Base-by-base conservation (phyloP, 1,139 yeast species). In the Yamadazyma blattariae region DNA sequence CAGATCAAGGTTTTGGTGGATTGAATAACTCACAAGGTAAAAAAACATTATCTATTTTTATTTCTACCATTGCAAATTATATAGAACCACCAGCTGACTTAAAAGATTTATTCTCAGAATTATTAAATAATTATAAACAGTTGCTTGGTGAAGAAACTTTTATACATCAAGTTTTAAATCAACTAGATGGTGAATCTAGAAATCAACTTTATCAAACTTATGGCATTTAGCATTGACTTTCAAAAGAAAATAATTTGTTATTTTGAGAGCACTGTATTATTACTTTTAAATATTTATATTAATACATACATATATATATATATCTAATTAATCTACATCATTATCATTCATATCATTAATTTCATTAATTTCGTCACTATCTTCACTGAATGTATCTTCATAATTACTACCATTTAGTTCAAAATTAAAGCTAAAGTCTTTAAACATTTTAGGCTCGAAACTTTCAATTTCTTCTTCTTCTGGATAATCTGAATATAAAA, bases 31-130 rank as follows among this genome's bases (percentile, higher is more conserved):
- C 61, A 34, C 70, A 69, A 35, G 75, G 76, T 5, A 67, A 64
- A 38, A 64, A 64, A 47, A 66, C 72, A 33, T 64, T 86, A 39
- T 68, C 77, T 24, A 62, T 69, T 29, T 79, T 87, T 43, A 59
- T 86, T 27, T 76, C 76, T 34, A 76, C 89, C 38, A 72, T 87
- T 35, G 87, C 82, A 0, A 67, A 67, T 46, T 87, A 85, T 54
- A 53, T 57, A 22, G 67, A 63, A 27, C 82, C 85, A 2, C 63
- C 76, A 13, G 70, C 62, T 10, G 62, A 61, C 34, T 62, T 80
- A 37, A 64, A 58, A 23, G 56, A 54, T n/a, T 48, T 57, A 39
- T 78, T 80, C 47, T 59, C 56, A 36, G 69, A 73, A 37, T 50
- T 79, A 30, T 51, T 73, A 42, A 41, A 44, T 20, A 73, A 77